phyloP scores from a whole-genome alignment of 1,284 basidiomycete genomes.

The Boletus semigastroideus region DNA sequence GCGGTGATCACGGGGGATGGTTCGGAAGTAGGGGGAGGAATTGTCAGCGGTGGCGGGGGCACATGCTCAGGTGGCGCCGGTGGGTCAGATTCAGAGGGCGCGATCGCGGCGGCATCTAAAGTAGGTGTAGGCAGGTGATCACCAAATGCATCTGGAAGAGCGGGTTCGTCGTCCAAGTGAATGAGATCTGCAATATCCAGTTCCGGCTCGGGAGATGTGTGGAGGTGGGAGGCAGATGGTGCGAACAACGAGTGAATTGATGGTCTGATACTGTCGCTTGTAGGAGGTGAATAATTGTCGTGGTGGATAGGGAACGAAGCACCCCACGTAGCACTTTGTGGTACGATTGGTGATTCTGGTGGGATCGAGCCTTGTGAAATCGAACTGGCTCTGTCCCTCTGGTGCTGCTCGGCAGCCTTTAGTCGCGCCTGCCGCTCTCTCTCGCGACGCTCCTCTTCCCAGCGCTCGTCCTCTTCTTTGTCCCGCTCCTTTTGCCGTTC shows the following conservation, averaged over 20 bases:
- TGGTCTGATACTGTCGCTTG: constrained; percentile 30
- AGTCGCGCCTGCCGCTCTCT: constrained; percentile 60
- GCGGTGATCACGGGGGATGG: constrained; percentile 1
- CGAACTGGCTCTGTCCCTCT: constrained; percentile 45
- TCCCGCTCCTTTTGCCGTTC: constrained; percentile 55
- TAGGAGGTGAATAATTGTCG: constrained; percentile 26
- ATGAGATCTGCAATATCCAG: constrained; percentile 74
- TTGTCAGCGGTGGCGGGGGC: constrained; percentile 14
- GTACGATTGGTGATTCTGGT: constrained; percentile 60
- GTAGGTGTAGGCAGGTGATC: constrained; percentile 19
- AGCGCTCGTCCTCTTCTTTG: constrained; percentile 57
- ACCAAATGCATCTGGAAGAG: constrained; percentile 20
- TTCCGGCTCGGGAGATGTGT: constrained; percentile 51
- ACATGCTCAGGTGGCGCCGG: constrained; percentile 18
- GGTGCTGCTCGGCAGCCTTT: constrained; percentile 44
- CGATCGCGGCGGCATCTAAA: constrained; percentile 9
- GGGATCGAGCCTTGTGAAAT: constrained; percentile 49
- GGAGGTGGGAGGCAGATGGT: constrained; percentile 44
- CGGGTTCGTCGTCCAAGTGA: constrained; percentile 70
- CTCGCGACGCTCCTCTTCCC: constrained; percentile 54
- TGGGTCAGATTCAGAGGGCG: constrained; percentile 7
- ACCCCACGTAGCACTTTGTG: constrained; percentile 53
- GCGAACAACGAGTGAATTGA: constrained; percentile 41
- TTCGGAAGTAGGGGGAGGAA: constrained; percentile 13
- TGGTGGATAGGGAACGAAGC: constrained; percentile 47